Base-by-base conservation (phyloP, 179 eudicot species). In the Vitellaria paradoxa region DNA sequence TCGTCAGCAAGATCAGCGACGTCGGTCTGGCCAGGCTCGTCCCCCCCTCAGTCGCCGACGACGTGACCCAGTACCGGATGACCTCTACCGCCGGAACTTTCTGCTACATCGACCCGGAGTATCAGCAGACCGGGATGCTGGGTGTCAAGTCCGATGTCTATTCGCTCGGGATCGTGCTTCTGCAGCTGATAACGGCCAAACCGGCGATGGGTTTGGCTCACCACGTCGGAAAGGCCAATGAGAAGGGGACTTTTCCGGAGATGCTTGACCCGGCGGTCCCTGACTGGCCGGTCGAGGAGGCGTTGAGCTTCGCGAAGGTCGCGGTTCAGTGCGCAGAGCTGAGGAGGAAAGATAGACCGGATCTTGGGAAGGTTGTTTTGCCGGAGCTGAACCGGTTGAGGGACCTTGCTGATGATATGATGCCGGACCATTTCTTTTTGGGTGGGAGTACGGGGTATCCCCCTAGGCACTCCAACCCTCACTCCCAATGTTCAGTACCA, bases 11-110 rank as follows among this genome's bases (percentile, higher is more conserved):
- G 80, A 86, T 86, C 20, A 76, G 88, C 10, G 88, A 86, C 26
- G 86, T 86, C 9, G 88, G 88, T 10, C 52, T 86, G 74, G 86
- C 86, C 1, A 73, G 88, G 73, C 83, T 86, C 6, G 88, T 86
- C 42, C 88, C 85, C 61, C 81, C 88, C 56, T 50, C 80, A 0
- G 67, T 70, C 2, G 81, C 86, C 15, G 83, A 84, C 10, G 74
- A 81, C 21, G 76, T 73, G 9, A 81, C 84, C 2, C 87, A 81
- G 57, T 81, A 76, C 64, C 75, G 82, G 11, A 81, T 84, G 87
- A 84, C 83, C 7, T 81, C 87, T 47, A 53, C 85, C 0, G 87
- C 85, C 3, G 87, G 87, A 21, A 84, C 87, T 2, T 84, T 84
- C 21, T 84, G 87, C 68, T 84, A 84, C 76, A 84, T 81, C 46